phyloP scores from a whole-genome alignment of 2,329 filamentous ascomycete genomes.

The Lasiodiplodia theobromae region DNA sequence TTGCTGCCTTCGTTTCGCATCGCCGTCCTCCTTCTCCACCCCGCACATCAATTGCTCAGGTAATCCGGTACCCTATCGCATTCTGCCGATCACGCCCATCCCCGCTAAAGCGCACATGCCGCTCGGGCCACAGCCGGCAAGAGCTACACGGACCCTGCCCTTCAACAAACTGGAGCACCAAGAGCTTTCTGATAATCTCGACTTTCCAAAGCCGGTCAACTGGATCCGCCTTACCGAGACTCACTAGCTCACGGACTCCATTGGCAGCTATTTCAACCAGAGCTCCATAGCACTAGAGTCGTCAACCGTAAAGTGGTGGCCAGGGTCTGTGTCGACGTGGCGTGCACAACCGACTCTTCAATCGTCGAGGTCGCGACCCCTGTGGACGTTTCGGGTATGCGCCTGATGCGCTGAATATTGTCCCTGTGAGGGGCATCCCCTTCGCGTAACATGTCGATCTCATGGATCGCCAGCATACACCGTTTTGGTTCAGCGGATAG shows the following conservation, averaged over 20 bases:
- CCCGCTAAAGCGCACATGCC: not conserved
- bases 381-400: not conserved
- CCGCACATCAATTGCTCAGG: constrained; percentile 8
- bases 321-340: constrained; percentile 6
- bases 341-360: not conserved
- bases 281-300: not conserved
- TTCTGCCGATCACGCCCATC: not conserved
- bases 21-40: not conserved
- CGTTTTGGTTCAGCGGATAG: not conserved
- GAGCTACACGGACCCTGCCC: not conserved
- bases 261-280: not conserved
- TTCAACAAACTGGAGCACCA: not conserved
- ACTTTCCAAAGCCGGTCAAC: not conserved
- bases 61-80: constrained; percentile 15
- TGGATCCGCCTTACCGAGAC: not conserved
- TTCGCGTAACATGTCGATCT: not conserved
- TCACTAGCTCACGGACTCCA: not conserved
- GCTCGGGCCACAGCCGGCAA: not conserved
- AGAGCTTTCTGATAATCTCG: not conserved
- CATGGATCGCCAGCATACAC: not conserved
- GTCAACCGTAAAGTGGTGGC: not conserved
- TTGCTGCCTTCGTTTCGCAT: not conserved
- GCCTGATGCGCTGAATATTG: not conserved
- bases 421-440: not conserved
- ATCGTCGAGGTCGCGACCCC: not conserved